Base-by-base conservation (phyloP, 768 basidiomycete genomes). In the Rhodotorula kratochvilovae region DNA sequence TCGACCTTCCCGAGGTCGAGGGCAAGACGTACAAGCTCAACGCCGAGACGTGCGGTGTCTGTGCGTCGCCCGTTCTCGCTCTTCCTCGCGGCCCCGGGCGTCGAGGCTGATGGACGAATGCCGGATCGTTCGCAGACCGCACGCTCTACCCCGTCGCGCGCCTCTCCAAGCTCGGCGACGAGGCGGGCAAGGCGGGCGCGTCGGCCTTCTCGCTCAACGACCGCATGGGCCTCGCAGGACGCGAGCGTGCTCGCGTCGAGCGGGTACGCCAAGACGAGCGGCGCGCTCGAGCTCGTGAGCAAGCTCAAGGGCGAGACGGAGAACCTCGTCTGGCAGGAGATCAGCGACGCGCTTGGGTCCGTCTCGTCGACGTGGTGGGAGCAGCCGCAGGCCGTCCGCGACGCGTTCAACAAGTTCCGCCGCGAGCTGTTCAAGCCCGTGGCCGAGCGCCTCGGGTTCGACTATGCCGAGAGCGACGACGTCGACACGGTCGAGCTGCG, bases 281-380 rank as follows among this genome's bases (percentile, higher is more conserved):
- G 87, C 71, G 86, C 88, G 2, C 83, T 99, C 75, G 86, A 85
- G 33, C 83, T 97, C 56, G 83, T 92, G 56, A 83, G 88, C 61
- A 84, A 85, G 56, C 82, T 94, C 75, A 85, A 84, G 73, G 81
- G 84, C 56, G 95, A 96, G 82, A 71, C 61, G 42, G 73, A 77
- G 67, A 73, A 77, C 66, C 45, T 68, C n/a, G 90, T 95, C 25
- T 93, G 90, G 91, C 83, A 85, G 60, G 86, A 86, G 66, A 87
- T 94, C 58, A 81, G 84, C 7, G 81, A 82, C 19, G 86, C 84
- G 61, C 80, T 97, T 61, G 75, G 77, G 36, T 79, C 82, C 46
- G 80, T 96, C 42, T 79, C 83, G 17, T 84, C 83, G 13, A 85
- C 87, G 5, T 96, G 92, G 90, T 96, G 91, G 89, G 92, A 95